Base-by-base conservation (phyloP, 1,139 yeast genomes). In the Scheffersomyces stambukii region DNA sequence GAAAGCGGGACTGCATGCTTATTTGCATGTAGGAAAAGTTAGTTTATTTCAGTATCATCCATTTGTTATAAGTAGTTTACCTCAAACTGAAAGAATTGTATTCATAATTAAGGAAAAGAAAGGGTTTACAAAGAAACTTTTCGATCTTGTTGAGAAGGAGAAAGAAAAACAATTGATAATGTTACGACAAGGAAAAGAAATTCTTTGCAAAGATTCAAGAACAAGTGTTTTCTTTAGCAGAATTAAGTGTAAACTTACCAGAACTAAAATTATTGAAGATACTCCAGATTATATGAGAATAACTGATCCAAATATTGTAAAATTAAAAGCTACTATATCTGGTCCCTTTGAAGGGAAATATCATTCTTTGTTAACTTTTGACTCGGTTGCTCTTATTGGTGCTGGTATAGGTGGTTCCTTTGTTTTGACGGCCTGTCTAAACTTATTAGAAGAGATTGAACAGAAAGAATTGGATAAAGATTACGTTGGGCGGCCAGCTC, bases 351-450 rank as follows among this genome's bases (percentile, higher is more conserved):
- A 75, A 1, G 70, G 59, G 1, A 52, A 50, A 12, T 53, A 52
- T 31, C 71, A 64, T 35, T 68, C 70, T 0, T 53, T 69, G 19
- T 48, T 57, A 9, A 50, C 60, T 1, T 70, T 70, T 38, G 74
- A 70, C 30, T 41, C 60, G 4, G 52, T 52, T n/a, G 30, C 63
- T 6, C 64, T 70, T 31, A 40, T 69, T 19, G 56, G 63, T 13
- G 70, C 70, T 5, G 76, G 74, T 1, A 57, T 67, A 1, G 76
- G 77, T 1, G 66, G 63, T 3, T 57, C 75, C 0, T 70, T 65
- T 42, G 54, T 63, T 1, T 56, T 70, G 32, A 75, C 76, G 2
- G 58, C 68, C 3, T 67, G 70, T 13, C 47, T 68, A 18, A 64
- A 61, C 27, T 47, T 68, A 23, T 43, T 68, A 12, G 45, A 52